phyloP scores from a whole-genome alignment of 495 filamentous ascomycete genomes.

The Cercophora newfieldiana region DNA sequence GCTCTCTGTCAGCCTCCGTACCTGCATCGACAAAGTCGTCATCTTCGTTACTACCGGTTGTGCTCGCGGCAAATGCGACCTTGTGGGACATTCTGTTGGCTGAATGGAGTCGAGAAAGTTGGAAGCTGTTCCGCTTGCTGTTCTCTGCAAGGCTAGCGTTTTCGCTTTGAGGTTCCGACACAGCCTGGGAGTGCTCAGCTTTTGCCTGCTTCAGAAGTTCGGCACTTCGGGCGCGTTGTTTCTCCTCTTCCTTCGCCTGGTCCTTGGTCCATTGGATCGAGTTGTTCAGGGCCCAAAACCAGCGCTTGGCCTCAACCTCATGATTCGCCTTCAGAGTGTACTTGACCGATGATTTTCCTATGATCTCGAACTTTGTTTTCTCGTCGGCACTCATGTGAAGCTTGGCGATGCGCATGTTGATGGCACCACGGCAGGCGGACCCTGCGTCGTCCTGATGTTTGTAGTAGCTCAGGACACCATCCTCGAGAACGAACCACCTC shows the following conservation, averaged over 20 bases:
- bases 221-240: constrained; percentile 66
- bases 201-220: constrained; percentile 74
- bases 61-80: constrained; percentile 36
- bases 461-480: constrained; percentile 97
- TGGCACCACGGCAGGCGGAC: constrained; percentile 91
- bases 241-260: constrained; percentile 87
- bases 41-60: constrained; percentile 42
- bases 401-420: constrained; percentile 96
- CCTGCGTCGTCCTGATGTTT: constrained; percentile 97
- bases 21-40: constrained; percentile 44
- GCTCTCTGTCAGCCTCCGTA: constrained; percentile 35
- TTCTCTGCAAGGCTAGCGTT: constrained; percentile 47
- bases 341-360: constrained; percentile 97
- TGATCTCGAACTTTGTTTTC: constrained; percentile 95
- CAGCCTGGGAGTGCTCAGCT: constrained; percentile 33
- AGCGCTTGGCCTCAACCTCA: constrained; percentile 86
- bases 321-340: constrained; percentile 97
- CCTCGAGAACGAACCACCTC: constrained; percentile 96
- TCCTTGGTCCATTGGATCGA: constrained; percentile 98
- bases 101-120: constrained; percentile 45
- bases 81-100: constrained; percentile 27
- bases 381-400: constrained; percentile 95
- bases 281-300: constrained; percentile 99
- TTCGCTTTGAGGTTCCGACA: constrained; percentile 53
- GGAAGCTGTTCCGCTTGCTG: constrained; percentile 45